A percentile compares a stretch with the other conserved stretches of the same genome.
Conservation (phyloP, 306 rosid species). For the Adenanthera pavonina region DNA sequence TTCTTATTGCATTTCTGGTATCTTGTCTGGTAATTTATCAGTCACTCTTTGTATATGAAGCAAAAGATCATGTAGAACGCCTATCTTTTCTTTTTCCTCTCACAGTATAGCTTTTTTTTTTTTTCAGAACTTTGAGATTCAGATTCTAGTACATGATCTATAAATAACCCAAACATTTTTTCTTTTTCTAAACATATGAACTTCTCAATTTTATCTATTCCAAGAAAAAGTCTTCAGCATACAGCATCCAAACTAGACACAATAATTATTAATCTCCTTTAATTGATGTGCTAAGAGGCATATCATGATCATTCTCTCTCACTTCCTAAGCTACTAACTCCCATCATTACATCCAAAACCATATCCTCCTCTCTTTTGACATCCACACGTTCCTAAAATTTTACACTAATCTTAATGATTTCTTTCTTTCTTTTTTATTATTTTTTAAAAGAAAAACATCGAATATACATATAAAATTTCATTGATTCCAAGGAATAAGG, state of each 20-base stretch:
- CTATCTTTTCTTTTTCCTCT: conserved; percentile 17
- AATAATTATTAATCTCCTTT: conserved; percentile 46
- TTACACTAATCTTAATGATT: background rate
- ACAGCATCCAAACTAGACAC: conserved; percentile 23
- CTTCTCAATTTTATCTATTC: conserved; percentile 35
- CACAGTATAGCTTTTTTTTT: background rate
- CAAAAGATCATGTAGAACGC: conserved; percentile 14
- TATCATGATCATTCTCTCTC: conserved; percentile 34
- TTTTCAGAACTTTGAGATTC: conserved; percentile 44
- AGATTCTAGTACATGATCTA: conserved; percentile 42
- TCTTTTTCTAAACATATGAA: background rate
- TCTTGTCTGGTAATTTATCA: conserved; percentile 58
- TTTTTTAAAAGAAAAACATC: background rate
- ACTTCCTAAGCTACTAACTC: conserved; percentile 44
- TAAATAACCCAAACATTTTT: conserved; percentile 28
- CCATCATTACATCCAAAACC: conserved; percentile 58
- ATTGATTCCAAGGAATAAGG: conserved; percentile 44
- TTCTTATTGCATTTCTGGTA: conserved; percentile 45
- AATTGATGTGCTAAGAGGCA: conserved; percentile 34
- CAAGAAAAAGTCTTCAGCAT: conserved; percentile 12
- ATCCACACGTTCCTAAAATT: conserved; percentile 33
- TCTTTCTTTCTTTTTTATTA: background rate
- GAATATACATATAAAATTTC: background rate
- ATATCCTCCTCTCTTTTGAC: conserved; percentile 27
- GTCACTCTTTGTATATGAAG: conserved; percentile 51